Base-by-base conservation (phyloP, 495 filamentous ascomycete genomes). In the Cladorrhinum samala region DNA sequence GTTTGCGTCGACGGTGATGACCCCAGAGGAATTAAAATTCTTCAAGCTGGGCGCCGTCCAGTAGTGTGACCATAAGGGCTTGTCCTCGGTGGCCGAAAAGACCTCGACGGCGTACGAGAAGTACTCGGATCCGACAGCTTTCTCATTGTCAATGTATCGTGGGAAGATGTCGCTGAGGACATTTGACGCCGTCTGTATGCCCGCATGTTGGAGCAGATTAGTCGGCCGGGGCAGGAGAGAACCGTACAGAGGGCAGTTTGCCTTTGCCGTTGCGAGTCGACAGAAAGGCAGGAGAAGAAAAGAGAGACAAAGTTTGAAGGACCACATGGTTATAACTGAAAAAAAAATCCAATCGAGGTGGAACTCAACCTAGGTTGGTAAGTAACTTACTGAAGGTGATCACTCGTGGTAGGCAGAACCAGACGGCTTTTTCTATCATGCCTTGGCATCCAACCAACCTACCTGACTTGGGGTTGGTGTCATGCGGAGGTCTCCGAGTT, bases 51-150 rank as follows among this genome's bases (percentile, higher is more conserved):
- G 68, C 0, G 78, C 68, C 14, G 77, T 78, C 62, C 72, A 73
- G 59, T 76, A 65, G 50, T 72, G 73, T 17, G 69, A 67, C 66
- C 73, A 76, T 17, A 78, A 46, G 1, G 76, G 69, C 5, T 64
- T 53, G 33, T 69, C 62, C 17, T 70, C 62, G 25, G 69, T 67
- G 0, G 65, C 66, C 0, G 75, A 72, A 53, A 78, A 80, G 3
- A 80, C 58, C 27, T 73, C 70, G 14, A 79, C 61, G 9, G 73
- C 70, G 53, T 77, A 78, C 0, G 78, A 80, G 43, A 74, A 65
- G n/a, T 46, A 25, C 13, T 56, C 72, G 1, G 68, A 62, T 7
- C 72, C 62, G 0, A 63, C 62, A n/a, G 50, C 59, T 30, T 68
- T 74, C 27, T 62, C 56, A 30, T 65, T 60, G 39, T 72, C 69